Percentiles rank a stretch among this genome's conserved stretches.
These are phyloP conservation scores for Asterionellopsis glacialis DNA, from an alignment of 108 stramenopile genomes.

Conservation along the genomic window DNA sequence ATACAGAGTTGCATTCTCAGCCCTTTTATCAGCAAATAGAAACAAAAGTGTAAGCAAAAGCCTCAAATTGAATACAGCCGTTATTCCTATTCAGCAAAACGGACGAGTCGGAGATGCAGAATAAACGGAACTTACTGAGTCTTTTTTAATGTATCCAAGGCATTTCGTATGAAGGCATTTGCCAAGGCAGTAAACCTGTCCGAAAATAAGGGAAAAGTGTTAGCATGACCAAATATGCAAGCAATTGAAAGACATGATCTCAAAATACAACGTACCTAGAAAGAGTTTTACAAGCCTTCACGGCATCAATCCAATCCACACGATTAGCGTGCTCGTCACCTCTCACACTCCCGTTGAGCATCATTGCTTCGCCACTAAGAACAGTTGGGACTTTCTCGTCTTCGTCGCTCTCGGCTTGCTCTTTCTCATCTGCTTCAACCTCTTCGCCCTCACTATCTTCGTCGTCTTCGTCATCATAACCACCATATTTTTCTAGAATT, in stretches of 20 bases:
- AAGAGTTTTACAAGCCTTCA: conserved; percentile 63
- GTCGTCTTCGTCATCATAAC: conserved; percentile 50
- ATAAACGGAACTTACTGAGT: conserved; percentile 18
- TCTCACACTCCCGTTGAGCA: conserved; percentile 64
- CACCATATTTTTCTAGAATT: conserved; percentile 64
- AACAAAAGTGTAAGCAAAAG: no score
- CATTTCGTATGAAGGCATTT: conserved; percentile 43
- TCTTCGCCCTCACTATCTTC: conserved; percentile 57
- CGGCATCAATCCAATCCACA: conserved; percentile 71
- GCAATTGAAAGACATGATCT: no score
- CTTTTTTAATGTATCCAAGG: conserved; percentile 39
- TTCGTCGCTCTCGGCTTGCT: conserved; percentile 19
- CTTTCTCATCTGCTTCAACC: conserved; percentile 31
- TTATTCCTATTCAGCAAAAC: no score
- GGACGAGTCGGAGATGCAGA: no score
- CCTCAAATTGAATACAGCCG: no score
- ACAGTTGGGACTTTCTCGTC: conserved; percentile 40
- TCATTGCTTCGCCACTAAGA: conserved; percentile 59
- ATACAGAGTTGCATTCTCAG: conserved; percentile 41
- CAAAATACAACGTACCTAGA: conserved; percentile 25
- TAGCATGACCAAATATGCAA: no score
- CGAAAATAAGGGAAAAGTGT: no score
- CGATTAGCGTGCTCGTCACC: conserved; percentile 66
- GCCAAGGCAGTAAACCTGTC: conserved; percentile 13
- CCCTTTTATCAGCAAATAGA: no score